A percentile compares a stretch with the other conserved stretches of the same genome.
phyloP scores from a whole-genome alignment of 495 filamentous ascomycete species.

The Sporormia fimetaria region DNA sequence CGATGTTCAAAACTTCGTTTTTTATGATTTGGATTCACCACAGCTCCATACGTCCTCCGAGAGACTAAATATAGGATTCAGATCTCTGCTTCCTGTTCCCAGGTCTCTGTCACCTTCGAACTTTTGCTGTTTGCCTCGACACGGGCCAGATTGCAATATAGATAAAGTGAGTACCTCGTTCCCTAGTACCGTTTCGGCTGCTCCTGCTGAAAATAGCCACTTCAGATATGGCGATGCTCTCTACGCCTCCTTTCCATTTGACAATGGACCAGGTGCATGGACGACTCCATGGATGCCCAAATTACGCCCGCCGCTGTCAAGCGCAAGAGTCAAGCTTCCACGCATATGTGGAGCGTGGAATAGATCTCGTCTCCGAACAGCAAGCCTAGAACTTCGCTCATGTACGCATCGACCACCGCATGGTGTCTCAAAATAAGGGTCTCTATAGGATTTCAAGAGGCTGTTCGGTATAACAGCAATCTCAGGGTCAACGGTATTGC shows the following conservation, averaged over 20 bases:
- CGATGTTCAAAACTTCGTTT: slow-evolving; percentile 1
- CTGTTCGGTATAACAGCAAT: slow-evolving; percentile 4
- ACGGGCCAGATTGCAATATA: slow-evolving; percentile 16
- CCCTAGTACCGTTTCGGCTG: slow-evolving; percentile 5
- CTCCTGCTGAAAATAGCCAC: slow-evolving; percentile 14
- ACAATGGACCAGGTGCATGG: neutral
- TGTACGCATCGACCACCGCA: neutral
- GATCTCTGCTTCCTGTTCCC: slow-evolving; percentile 3
- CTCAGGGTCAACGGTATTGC: slow-evolving; percentile 5
- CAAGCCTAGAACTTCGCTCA: neutral
- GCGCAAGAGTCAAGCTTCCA: neutral
- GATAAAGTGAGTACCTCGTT: slow-evolving; percentile 2
- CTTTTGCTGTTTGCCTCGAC: neutral
- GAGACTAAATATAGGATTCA: slow-evolving; percentile 6
- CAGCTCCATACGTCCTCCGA: neutral
- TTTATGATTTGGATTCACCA: neutral
- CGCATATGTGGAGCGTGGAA: neutral
- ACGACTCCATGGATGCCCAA: slow-evolving; percentile 1
- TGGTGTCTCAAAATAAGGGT: neutral
- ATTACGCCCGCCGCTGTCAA: neutral
- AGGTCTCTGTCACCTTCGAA: slow-evolving; percentile 2
- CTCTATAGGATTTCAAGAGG: neutral
- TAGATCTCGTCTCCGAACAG: neutral
- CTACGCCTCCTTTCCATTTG: neutral
- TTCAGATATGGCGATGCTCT: slow-evolving; percentile 11